Conservation (phyloP, 106 monocot genomes). For the Chionographis japonica region DNA sequence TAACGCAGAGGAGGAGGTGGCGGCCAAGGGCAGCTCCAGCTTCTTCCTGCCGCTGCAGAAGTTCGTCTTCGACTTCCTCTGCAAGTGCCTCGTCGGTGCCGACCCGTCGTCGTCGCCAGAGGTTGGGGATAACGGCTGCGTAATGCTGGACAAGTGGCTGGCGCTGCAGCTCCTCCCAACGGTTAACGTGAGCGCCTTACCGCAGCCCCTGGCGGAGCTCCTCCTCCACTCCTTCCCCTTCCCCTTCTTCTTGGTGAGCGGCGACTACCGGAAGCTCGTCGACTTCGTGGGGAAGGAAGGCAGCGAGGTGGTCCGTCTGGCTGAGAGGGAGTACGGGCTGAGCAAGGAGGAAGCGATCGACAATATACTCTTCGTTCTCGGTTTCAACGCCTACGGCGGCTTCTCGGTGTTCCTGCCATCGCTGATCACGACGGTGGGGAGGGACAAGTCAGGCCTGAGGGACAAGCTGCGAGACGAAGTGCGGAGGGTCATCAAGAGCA, state of each 20-base stretch:
- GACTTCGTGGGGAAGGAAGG: conserved; percentile 47
- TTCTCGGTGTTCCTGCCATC: conserved; percentile 61
- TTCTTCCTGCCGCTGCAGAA: conserved; percentile 48
- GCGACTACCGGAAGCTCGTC: conserved; percentile 51
- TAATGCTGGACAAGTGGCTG: conserved; percentile 60
- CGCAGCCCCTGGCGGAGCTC: conserved; percentile 59
- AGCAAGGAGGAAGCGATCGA: conserved; percentile 52
- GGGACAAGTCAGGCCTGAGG: conserved; percentile 27
- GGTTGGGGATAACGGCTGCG: conserved; percentile 21
- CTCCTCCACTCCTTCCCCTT: conserved; percentile 64
- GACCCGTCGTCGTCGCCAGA: conserved; percentile 22
- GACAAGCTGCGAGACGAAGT: conserved; percentile 40
- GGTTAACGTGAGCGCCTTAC: conserved; percentile 22
- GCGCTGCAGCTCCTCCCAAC: conserved; percentile 60
- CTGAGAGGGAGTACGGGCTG: conserved; percentile 34
- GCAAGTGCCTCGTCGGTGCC: conserved; percentile 41
- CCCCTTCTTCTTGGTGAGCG: conserved; percentile 42
- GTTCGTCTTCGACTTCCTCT: conserved; percentile 61
- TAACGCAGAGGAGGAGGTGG: conserved; percentile 29
- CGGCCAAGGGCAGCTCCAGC: conserved; percentile 9
- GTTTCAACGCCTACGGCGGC: conserved; percentile 86
- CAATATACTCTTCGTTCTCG: conserved; percentile 69
- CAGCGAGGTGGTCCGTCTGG: conserved; percentile 21
- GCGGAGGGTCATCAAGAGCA: conserved; percentile 15
- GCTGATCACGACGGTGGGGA: conserved; percentile 42